phyloP scores from a whole-genome alignment of 1,139 yeast genomes.

The Hyphopichia khmerensis region DNA sequence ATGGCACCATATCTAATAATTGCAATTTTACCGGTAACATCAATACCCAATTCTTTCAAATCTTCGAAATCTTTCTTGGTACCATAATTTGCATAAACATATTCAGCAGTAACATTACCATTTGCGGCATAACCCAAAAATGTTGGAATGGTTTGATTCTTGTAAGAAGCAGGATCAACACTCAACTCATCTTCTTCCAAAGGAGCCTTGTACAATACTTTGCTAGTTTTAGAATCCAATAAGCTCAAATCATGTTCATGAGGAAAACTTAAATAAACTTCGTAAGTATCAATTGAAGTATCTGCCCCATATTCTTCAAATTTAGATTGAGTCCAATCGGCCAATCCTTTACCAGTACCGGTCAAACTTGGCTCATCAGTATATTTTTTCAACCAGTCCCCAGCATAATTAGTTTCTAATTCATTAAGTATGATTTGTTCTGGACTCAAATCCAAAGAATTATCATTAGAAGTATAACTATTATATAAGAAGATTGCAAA shows the following conservation, averaged over 20 bases:
- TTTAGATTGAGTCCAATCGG: conserved; percentile 62
- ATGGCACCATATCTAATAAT: conserved; percentile 41
- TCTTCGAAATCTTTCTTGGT: conserved; percentile 34
- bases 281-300: conserved; percentile 56
- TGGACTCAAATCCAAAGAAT: not conserved
- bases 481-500: not conserved
- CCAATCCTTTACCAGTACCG: conserved; percentile 64
- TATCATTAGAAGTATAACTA: too few relatives aligned
- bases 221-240: conserved; percentile 24
- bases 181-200: conserved; percentile 68
- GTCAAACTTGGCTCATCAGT: conserved; percentile 69
- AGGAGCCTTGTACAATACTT: conserved; percentile 57
- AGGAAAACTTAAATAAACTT: conserved; percentile 56
- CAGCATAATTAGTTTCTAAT: conserved; percentile 48
- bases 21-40: conserved; percentile 42
- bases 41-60: conserved; percentile 32
- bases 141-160: conserved; percentile 44
- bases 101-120: conserved; percentile 47
- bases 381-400: conserved; percentile 54
- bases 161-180: conserved; percentile 67
- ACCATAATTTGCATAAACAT: conserved; percentile 46
- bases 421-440: conserved; percentile 30
- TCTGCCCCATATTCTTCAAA: conserved; percentile 60
- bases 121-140: conserved; percentile 48
- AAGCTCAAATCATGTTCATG: conserved; percentile 46